Evolutionary conservation across 2,329 filamentous ascomycete genomes (phyloP).

Genomic region (Colletotrichum coccodes): DNA sequence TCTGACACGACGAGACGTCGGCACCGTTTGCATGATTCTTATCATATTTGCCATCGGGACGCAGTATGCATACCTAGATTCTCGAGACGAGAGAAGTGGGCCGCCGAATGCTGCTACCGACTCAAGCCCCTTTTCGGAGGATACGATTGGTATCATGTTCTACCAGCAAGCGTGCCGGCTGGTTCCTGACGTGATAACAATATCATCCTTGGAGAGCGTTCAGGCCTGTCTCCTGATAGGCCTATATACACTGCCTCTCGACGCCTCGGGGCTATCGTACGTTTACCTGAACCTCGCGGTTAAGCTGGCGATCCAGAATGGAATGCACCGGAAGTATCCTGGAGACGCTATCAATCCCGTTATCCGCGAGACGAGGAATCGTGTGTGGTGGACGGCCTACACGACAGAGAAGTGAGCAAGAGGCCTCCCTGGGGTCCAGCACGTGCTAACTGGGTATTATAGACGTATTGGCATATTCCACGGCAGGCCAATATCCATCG

Average conservation of each 20-base stretch:
- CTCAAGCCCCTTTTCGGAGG: constrained; percentile 51
- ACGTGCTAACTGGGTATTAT: constrained; percentile 27
- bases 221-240: constrained; percentile 67
- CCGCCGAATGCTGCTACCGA: constrained; percentile 32
- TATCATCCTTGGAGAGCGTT: constrained; percentile 65
- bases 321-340: constrained; percentile 65
- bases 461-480: constrained; percentile 67
- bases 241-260: constrained; percentile 64
- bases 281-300: constrained; percentile 66
- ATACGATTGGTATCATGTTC: constrained; percentile 64
- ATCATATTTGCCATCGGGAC: constrained; percentile 61
- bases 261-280: constrained; percentile 66
- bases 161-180: constrained; percentile 66
- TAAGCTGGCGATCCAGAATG: constrained; percentile 68
- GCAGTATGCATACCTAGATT: constrained; percentile 60
- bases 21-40: constrained; percentile 55
- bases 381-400: constrained; percentile 68
- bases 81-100: constrained; percentile 33
- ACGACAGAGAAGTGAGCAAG: constrained; percentile 62
- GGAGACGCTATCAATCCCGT: constrained; percentile 57
- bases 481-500: constrained; percentile 64
- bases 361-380: constrained; percentile 62
- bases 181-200: constrained; percentile 65
- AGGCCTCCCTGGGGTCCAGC: too few species aligned
- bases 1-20: constrained; percentile 51